Percentiles rank a stretch among this genome's conserved stretches.
Evolutionary conservation across 345 rosid species (phyloP).

Genomic region (Brassica napus): Da-Ae NC_063442.1:36636501-36637000

Average conservation of each 20-base stretch:
- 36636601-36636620: too few relatives aligned
- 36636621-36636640: too few relatives aligned
- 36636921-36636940: too few relatives aligned
- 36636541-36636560: slow-evolving; percentile 45
- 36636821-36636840: neutral
- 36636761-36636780: neutral
- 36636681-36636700: slow-evolving; percentile 62
- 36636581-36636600: slow-evolving; percentile 41
- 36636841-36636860: too few relatives aligned
- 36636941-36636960: too few relatives aligned
- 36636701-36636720: slow-evolving; percentile 53
- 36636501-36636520: neutral
- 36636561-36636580: slow-evolving; percentile 49
- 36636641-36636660: too few relatives aligned
- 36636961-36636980: too few relatives aligned
- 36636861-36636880: too few relatives aligned
- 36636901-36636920: too few relatives aligned
- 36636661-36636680: slow-evolving; percentile 41
- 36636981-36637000: too few relatives aligned
- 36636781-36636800: too few relatives aligned
- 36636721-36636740: neutral
- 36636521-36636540: slow-evolving; percentile 19
- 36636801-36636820: neutral
- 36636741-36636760: neutral
- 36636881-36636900: too few relatives aligned